Base-by-base conservation (phyloP, 768 basidiomycete species). In the Dioszegia crocea region DNA sequence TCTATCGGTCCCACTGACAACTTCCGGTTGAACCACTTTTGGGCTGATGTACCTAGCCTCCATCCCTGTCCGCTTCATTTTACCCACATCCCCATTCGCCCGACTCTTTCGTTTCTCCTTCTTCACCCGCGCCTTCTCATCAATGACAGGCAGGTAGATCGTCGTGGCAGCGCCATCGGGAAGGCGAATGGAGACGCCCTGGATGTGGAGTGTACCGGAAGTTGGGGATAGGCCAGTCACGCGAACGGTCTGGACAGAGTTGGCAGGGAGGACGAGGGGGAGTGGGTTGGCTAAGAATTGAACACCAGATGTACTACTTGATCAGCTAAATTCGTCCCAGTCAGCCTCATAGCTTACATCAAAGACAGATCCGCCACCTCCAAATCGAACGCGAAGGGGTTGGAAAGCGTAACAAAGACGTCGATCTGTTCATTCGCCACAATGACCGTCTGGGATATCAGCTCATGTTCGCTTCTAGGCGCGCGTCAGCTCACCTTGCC, bases 341-440 rank as follows among this genome's bases (percentile, higher is more conserved):
- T 44, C 30, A 23, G 1, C 31, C 38, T 36, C 16, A 30, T 31
- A 21, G 52, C 78, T 62, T 61, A 91, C 93, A 91, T 90, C 16
- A 97, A 78, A 4, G 84, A 83, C 36, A 98, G 74, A 65, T 84
- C 85, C 58, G 89, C 85, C 17, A 98, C 77, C 62, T 97, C 91
- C 12, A 99, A 80, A 61, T 93, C 90, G 75, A 98, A 94, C 3
- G 89, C 83, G 75, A 87, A 94, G 1, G 91, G 90, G 75, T 99
- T 99, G 57, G 85, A 84, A n/a, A 99, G 77, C 21, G 87, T 86
- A 44, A 98, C 80, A 8, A 85, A 81, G 65, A 97, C 83, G 66
- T 98, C 92, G 29, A 91, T 78, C 3, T 78, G 76, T 74, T 98
- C 96, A 64, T 86, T 86, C 73, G 89, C 88, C 1, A 91, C 88